phyloP scores from a whole-genome alignment of 768 basidiomycete genomes.

The Boletus insuetus region DNA sequence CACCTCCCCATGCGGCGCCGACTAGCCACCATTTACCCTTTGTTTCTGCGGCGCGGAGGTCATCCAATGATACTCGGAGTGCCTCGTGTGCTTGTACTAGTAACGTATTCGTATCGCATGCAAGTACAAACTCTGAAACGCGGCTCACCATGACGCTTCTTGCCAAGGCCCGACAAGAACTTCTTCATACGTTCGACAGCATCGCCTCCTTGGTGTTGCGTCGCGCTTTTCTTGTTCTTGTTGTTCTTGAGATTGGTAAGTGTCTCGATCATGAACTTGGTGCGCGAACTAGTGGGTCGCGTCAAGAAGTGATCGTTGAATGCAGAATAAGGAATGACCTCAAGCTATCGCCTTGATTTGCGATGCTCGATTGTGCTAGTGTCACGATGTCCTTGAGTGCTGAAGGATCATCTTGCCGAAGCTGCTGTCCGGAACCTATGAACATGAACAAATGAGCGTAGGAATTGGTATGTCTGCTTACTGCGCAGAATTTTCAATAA shows the following conservation, averaged over 20 bases:
- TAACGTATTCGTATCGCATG: not conserved
- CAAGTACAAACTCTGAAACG: not conserved
- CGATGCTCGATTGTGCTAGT: conserved; percentile 72
- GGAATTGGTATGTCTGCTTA: conserved; percentile 33
- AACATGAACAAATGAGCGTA: conserved; percentile 5
- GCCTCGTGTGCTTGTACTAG: conserved; percentile 82
- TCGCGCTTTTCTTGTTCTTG: conserved; percentile 63
- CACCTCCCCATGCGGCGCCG: conserved; percentile 92
- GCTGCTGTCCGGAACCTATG: conserved; percentile 86
- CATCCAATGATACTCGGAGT: conserved; percentile 79
- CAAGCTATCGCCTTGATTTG: conserved; percentile 44
- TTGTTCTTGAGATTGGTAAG: conserved; percentile 91
- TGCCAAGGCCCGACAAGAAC: conserved; percentile 71
- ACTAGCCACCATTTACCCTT: conserved; percentile 99
- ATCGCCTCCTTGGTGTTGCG: conserved; percentile 69
- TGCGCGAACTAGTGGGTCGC: conserved; percentile 63
- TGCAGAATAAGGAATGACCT: conserved; percentile 39
- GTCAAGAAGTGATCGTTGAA: not conserved
- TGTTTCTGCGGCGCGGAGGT: conserved; percentile 77
- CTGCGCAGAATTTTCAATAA: conserved; percentile 82
- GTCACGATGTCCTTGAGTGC: conserved; percentile 90
- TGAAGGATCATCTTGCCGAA: conserved; percentile 88
- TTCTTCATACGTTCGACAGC: conserved; percentile 87
- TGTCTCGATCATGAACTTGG: conserved; percentile 94
- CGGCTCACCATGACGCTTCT: conserved; percentile 65